Evolutionary conservation across 345 rosid species (phyloP), one percentile per base, ranked within the genome.

Genomic region (Lepidium sativum): DNA sequence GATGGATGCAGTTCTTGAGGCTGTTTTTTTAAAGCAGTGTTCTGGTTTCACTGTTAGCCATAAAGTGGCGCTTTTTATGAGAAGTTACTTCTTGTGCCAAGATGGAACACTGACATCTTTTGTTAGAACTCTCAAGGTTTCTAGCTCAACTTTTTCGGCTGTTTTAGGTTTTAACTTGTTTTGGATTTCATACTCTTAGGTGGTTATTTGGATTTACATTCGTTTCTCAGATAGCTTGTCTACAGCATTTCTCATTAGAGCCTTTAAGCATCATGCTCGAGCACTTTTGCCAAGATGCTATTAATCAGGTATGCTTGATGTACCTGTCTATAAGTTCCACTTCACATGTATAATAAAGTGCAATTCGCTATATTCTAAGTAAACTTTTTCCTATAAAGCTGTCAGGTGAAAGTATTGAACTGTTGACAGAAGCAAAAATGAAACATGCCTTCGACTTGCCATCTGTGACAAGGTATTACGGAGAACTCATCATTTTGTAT

Each of bases 51-150:
- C 63, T 35, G 64, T 92, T 73, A 74, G 92, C 79, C 85, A 89
- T 65, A 82, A 81, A 63, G 90, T 90, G 57, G 88, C 92, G 39
- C 74, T 57, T 60, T 83, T 84, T 74, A 37, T 90, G 87, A 86
- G 88, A 75, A 86, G 80, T 69, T 86, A 90, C 75, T 90, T 94
- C 73, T 61, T 69, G 58, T 81, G 77, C 69, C 90, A 84, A 67
- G 97, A 89, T 82, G 99, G 99, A 69, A 86, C 97, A 6, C 57
- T 90, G 56, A 87, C 92, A 66, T 82, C 97, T 50, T 90, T 94
- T 68, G 66, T 88, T 48, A 84, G 88, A 82, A 84, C 95, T 62
- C 76, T 94, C 54, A 94, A 94, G 99, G 97, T 92, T 54, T 16
- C 79, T 51, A 61, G 68, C 62, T 44, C 37, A 32, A 56, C 53